These are phyloP conservation scores for Ambrosiella cleistominuta DNA, from an alignment of 2,329 filamentous ascomycete genomes.

Conservation along the genomic window DNA sequence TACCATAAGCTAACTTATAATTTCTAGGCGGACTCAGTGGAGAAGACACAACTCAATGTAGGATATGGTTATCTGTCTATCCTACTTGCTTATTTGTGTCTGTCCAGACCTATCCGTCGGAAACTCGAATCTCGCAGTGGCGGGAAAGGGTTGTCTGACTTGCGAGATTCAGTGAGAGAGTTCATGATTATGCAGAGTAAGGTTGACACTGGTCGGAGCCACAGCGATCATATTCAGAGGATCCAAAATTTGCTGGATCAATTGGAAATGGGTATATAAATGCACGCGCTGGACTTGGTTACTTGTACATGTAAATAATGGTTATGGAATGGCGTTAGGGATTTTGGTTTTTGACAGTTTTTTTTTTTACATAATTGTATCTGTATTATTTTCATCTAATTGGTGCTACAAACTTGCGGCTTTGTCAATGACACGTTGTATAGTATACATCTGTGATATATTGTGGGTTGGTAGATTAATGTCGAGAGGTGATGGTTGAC, in stretches of 20 bases:
- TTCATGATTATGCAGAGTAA: conserved; percentile 35
- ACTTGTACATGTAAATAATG: not conserved
- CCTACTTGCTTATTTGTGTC: conserved; percentile 62
- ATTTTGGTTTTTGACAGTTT: not conserved
- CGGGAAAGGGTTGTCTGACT: conserved; percentile 26
- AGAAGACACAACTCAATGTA: conserved; percentile 65
- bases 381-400: too few relatives aligned
- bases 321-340: not conserved
- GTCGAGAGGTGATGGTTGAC: too few relatives aligned
- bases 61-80: conserved; percentile 75
- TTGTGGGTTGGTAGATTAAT: too few relatives aligned
- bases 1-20: conserved; percentile 13
- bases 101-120: conserved; percentile 30
- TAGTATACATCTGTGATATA: too few relatives aligned
- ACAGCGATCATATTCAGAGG: conserved; percentile 19
- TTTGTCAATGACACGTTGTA: too few relatives aligned
- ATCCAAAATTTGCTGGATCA: conserved; percentile 23
- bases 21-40: conserved; percentile 46
- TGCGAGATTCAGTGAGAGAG: conserved; percentile 36
- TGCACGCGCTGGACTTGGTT: not conserved
- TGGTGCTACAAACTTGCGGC: too few relatives aligned
- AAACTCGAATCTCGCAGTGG: conserved; percentile 26
- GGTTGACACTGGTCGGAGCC: conserved; percentile 25
- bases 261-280: conserved; percentile 15
- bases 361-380: too few relatives aligned